A percentile compares a stretch with the other conserved stretches of the same genome.
Evolutionary conservation across 805 yeast genomes (phyloP).

Genomic region (Diddensiella transvaalensis): DNA sequence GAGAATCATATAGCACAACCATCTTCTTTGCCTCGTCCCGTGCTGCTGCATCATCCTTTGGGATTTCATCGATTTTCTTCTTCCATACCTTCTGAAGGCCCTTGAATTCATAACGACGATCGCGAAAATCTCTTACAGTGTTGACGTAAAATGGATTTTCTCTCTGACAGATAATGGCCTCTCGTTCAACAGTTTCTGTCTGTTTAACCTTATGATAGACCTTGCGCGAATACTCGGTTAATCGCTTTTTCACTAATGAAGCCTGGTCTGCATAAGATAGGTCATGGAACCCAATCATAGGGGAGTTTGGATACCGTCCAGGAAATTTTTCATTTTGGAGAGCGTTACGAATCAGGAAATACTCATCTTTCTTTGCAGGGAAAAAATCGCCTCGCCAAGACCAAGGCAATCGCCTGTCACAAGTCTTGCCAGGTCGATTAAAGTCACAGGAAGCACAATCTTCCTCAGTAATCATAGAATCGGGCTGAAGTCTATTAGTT

Average conservation of each 20-base stretch:
- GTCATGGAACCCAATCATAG: constrained; percentile 56
- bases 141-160: constrained; percentile 96
- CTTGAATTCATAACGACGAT: constrained; percentile 92
- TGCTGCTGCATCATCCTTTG: constrained; percentile 51
- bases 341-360: constrained; percentile 82
- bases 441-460: constrained; percentile 98
- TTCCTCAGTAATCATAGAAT: constrained; percentile 90
- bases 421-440: constrained; percentile 88
- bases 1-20: constrained; percentile 89
- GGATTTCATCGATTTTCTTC: constrained; percentile 60
- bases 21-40: constrained; percentile 90
- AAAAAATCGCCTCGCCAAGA: constrained; percentile 96
- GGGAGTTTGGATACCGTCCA: constrained; percentile 38
- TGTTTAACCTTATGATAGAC: constrained; percentile 78
- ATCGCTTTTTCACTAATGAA: constrained; percentile 63
- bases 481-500: constrained; percentile 94
- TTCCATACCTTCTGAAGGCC: constrained; percentile 94
- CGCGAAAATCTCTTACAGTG: constrained; percentile 92
- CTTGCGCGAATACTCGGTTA: constrained; percentile 80
- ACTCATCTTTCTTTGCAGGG: constrained; percentile 89
- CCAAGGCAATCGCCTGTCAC: constrained; percentile 93
- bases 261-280: constrained; percentile 77
- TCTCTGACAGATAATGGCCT: constrained; percentile 92
- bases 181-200: constrained; percentile 81
- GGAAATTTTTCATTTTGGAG: constrained; percentile 77